A percentile compares a stretch with the other conserved stretches of the same genome.
Conservation (phyloP, 352 stramenopile species). For the Phytophthora sansomeana region DNA sequence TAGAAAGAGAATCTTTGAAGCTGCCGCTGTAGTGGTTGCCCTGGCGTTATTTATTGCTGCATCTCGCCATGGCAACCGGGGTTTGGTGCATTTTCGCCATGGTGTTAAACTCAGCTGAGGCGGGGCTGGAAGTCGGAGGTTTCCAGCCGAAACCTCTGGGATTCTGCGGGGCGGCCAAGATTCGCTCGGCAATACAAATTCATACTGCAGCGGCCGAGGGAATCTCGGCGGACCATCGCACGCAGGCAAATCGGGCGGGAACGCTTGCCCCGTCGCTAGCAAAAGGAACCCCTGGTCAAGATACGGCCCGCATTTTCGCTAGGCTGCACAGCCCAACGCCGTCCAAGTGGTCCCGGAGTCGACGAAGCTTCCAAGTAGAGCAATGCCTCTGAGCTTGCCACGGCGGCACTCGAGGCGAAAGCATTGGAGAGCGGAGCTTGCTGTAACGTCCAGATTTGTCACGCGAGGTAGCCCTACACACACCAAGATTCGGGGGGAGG, state of each 20-base stretch:
- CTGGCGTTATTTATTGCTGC: no score
- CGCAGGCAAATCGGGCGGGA: constrained; percentile 13
- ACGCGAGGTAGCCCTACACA: constrained; percentile 12
- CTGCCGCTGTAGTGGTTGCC: no score
- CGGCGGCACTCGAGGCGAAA: no score
- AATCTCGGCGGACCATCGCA: constrained; percentile 23
- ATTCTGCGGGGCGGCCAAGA: neutral
- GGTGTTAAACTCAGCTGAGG: neutral
- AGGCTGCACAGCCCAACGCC: neutral
- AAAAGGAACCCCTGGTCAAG: constrained; percentile 10
- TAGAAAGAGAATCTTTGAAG: no score
- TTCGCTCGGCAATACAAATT: constrained; percentile 1
- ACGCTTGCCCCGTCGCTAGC: constrained; percentile 8
- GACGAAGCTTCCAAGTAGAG: neutral
- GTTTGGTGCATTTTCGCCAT: neutral
- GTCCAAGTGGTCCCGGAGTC: neutral
- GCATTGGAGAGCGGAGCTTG: neutral
- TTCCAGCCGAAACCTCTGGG: neutral
- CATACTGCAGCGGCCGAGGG: neutral
- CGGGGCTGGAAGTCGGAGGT: neutral
- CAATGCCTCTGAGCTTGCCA: neutral
- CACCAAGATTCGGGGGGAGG: constrained; percentile 19
- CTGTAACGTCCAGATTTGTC: constrained; percentile 1
- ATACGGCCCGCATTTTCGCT: neutral
- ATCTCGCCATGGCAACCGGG: neutral